Evolutionary conservation across 139 green algal genomes (phyloP).

Genomic region (Pseudopediastrum boryanum): DNA sequence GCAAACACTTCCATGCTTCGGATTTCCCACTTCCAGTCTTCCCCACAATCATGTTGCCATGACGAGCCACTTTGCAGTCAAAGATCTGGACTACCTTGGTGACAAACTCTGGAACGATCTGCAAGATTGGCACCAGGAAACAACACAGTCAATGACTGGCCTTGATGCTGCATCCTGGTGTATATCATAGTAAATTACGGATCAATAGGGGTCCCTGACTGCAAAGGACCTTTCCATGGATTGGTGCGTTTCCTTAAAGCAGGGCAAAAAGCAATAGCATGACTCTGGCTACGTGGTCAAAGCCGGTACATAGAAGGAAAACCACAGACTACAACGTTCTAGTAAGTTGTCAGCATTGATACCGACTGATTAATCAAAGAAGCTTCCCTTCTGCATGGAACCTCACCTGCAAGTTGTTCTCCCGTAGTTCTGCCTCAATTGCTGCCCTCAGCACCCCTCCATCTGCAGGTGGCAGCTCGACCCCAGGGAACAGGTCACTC

Average conservation of each 20-base stretch:
- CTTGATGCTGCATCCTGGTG: no score
- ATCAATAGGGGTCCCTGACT: no score
- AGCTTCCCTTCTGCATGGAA: no score
- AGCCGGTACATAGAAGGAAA: no score
- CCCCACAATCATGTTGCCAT: constrained; percentile 94
- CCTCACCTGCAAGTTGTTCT: constrained; percentile 73
- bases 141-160: not conserved
- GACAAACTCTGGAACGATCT: constrained; percentile 82
- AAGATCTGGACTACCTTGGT: constrained; percentile 92
- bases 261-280: no score
- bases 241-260: no score
- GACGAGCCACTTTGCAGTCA: constrained; percentile 88
- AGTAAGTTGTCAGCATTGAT: no score
- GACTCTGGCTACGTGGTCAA: no score
- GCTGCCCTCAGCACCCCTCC: constrained; percentile 61
- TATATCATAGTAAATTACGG: no score
- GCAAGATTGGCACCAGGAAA: constrained; percentile 25
- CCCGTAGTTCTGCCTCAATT: constrained; percentile 75
- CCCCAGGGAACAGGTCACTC: constrained; percentile 92
- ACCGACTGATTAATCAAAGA: no score
- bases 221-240: no score
- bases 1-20: constrained; percentile 80
- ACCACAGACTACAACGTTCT: no score
- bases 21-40: constrained; percentile 85
- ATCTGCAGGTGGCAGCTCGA: constrained; percentile 73